A percentile compares a stretch with the other conserved stretches of the same genome.
phyloP scores from a whole-genome alignment of 768 basidiomycete species.

The Sarcodon aspratus region DNA sequence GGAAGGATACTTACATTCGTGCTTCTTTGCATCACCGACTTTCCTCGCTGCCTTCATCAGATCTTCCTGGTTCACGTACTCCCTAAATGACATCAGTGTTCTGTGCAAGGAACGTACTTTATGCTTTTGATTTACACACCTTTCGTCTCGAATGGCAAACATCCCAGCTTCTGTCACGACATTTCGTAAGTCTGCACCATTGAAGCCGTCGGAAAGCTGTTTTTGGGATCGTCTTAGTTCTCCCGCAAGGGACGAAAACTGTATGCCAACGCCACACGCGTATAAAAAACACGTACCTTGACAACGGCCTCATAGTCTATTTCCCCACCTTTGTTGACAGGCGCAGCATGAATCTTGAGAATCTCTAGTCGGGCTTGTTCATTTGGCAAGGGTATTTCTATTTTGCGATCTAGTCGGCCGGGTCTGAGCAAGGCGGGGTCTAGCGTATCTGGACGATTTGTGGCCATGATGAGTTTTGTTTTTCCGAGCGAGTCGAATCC shows the following conservation, averaged over 20 bases:
- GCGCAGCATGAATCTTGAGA: constrained; percentile 90
- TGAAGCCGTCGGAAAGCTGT: constrained; percentile 83
- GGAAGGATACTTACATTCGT: constrained; percentile 61
- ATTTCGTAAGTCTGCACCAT: constrained; percentile 93
- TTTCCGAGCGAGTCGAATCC: constrained; percentile 94
- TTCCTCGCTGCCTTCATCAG: constrained; percentile 94
- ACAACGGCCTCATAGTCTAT: constrained; percentile 98
- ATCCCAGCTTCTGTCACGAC: constrained; percentile 94
- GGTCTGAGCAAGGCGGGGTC: constrained; percentile 95
- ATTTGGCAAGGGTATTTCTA: constrained; percentile 95
- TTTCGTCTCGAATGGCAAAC: constrained; percentile 96
- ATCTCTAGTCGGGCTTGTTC: constrained; percentile 95
- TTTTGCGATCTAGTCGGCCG: constrained; percentile 92
- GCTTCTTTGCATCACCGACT: constrained; percentile 94
- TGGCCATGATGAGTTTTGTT: constrained; percentile 99
- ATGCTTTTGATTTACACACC: constrained; percentile 29
- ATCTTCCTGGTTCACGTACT: constrained; percentile 91
- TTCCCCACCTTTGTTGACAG: constrained; percentile 90
- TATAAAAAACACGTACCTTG: constrained; percentile 42
- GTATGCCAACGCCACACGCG: neutral
- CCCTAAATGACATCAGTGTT: constrained; percentile 29
- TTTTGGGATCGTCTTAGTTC: neutral
- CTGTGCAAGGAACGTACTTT: neutral
- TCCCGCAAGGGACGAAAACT: neutral
- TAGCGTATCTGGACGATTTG: constrained; percentile 95